Base-by-base conservation (phyloP, 1,139 yeast species). In the Suhomyces bokatorum region DNA sequence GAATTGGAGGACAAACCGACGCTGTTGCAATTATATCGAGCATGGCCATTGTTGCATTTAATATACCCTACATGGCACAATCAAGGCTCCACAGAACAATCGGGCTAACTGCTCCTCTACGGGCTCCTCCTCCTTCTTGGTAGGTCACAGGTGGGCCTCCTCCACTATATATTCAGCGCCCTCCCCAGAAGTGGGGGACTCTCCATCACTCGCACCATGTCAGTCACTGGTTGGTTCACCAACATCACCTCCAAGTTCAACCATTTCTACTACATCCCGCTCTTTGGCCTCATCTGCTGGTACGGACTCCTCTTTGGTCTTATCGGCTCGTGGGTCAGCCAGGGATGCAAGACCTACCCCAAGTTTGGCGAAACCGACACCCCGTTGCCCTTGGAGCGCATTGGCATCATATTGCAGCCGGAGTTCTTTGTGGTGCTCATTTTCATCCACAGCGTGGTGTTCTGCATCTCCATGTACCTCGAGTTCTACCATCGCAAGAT, bases 401-500 rank as follows among this genome's bases (percentile, higher is more conserved):
- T 63, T 27, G 68, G 68, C 1, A 61, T 58, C 30, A 63, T 63
- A 17, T 48, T 62, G 39, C 52, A 48, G 15, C 67, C 67, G 3
- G 64, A 51, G 2, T 62, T 63, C 50, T 63, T 62, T 47, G 35
- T 61, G 16, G 43, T 58, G 2, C 63, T 63, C 44, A 47, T 59
- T 8, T 54, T 57, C 7, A 58, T 63, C 30, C 67, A 64, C 44
- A 54, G 64, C 2, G 46, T 63, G 13, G 58, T 60, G 4, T 64
- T 63, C 45, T 60, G 65, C 35, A 35, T 54, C 22, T 60, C 64
- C 35, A 62, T 63, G 54, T 64, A 60, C 46, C 55, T 64, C 43
- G 68, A 63, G 42, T 63, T 55, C 51, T 63, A 63, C 56, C 69
- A 63, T 46, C 56, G 69, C 31, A 61, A 60, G 48, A 63, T 63